Conservation (phyloP, 805 yeast genomes). For the Saturnispora serradocipensis region DNA sequence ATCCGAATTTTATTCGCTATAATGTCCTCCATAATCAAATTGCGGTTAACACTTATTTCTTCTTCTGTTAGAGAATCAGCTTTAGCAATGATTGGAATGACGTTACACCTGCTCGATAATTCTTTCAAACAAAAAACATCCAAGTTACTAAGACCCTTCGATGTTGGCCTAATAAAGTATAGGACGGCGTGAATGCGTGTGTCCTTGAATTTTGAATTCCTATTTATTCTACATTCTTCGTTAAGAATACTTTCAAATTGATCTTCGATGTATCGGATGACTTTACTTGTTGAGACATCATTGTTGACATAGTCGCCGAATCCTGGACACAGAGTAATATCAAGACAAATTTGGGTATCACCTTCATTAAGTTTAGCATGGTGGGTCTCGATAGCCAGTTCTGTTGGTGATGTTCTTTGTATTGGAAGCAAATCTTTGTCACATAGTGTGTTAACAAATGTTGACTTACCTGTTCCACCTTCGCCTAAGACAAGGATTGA, state of each 20-base stretch:
- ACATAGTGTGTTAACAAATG: slow-evolving; percentile 73
- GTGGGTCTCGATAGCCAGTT: slow-evolving; percentile 24
- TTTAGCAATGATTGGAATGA: slow-evolving; percentile 76
- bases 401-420: slow-evolving; percentile 29
- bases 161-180: slow-evolving; percentile 71
- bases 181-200: slow-evolving; percentile 76
- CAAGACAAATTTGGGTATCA: slow-evolving; percentile 41
- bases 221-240: slow-evolving; percentile 59
- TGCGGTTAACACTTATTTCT: slow-evolving; percentile 40
- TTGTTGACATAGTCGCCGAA: slow-evolving; percentile 68
- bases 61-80: slow-evolving; percentile 60
- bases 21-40: slow-evolving; percentile 37
- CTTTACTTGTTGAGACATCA: slow-evolving; percentile 45
- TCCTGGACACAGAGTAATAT: slow-evolving; percentile 63
- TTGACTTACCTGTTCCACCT: slow-evolving; percentile 65
- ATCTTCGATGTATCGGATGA: slow-evolving; percentile 64
- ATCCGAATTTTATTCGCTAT: slow-evolving; percentile 16
- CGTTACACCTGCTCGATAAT: slow-evolving; percentile 59
- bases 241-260: slow-evolving; percentile 63
- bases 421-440: slow-evolving; percentile 39
- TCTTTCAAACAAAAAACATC: slow-evolving; percentile 67
- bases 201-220: slow-evolving; percentile 39
- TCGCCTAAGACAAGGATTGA: slow-evolving; percentile 43
- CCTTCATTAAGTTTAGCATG: slow-evolving; percentile 33
- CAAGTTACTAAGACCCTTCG: slow-evolving; percentile 51